Evolutionary conservation across 768 basidiomycete species (phyloP).

Genomic region (Thelephora ganbajun): DNA sequence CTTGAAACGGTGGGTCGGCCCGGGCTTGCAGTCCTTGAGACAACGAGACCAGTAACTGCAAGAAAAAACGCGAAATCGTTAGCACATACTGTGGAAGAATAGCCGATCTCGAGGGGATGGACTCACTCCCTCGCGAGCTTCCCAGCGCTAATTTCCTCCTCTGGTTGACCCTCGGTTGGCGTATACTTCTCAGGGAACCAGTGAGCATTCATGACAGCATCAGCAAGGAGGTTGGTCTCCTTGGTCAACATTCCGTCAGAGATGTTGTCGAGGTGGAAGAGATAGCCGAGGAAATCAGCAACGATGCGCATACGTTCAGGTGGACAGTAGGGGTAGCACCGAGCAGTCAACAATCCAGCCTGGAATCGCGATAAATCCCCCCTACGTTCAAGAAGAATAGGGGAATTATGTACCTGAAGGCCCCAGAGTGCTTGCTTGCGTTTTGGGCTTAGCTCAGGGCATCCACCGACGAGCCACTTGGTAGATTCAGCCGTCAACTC

Average conservation of each 20-base stretch:
- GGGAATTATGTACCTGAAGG: slow-evolving; percentile 14
- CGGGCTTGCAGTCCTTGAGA: slow-evolving; percentile 42
- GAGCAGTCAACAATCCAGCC: slow-evolving; percentile 49
- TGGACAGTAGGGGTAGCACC: slow-evolving; percentile 43
- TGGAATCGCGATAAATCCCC: slow-evolving; percentile 15
- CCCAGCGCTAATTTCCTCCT: slow-evolving; percentile 33
- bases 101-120: background rate
- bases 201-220: slow-evolving; percentile 56
- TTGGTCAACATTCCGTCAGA: slow-evolving; percentile 62
- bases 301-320: slow-evolving; percentile 48
- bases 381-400: too few species aligned
- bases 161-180: slow-evolving; percentile 16
- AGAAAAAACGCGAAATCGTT: slow-evolving; percentile 7
- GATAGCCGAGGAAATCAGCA: slow-evolving; percentile 60
- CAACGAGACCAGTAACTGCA: slow-evolving; percentile 56
- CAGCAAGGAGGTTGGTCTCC: slow-evolving; percentile 40
- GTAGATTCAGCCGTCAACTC: slow-evolving; percentile 46
- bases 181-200: slow-evolving; percentile 46
- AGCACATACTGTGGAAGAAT: slow-evolving; percentile 1
- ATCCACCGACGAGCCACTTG: slow-evolving; percentile 44
- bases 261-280: slow-evolving; percentile 66
- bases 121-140: slow-evolving; percentile 61
- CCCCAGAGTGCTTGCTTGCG: slow-evolving; percentile 44
- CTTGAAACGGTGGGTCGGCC: slow-evolving; percentile 56
- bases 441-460: slow-evolving; percentile 37